Base-by-base conservation (phyloP, 805 yeast genomes). In the Candida anglica region DNA sequence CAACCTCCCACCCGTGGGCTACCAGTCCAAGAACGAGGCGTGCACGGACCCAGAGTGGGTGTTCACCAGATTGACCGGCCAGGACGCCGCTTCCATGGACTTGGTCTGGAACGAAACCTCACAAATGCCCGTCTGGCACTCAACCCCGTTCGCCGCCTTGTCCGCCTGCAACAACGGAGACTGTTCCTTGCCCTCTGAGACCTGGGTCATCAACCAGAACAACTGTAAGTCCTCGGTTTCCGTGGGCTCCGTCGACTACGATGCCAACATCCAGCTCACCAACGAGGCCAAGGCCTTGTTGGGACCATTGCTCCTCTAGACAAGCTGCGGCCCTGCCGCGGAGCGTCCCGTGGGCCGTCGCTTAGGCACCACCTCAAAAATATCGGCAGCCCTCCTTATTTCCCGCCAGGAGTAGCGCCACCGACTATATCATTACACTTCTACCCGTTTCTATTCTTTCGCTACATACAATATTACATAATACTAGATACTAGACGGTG, bases 181-280 rank as follows among this genome's bases (percentile, higher is more conserved):
- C 44, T 62, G 67, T 35, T 19, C 53, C 14, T 60, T 71, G 42
- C 77, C 71, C 34, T 60, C 68, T 37, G 77, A 71, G 49, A 46
- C 52, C 41, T 44, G 41, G 25, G 47, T 63, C 30, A 48, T 44
- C 13, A 50, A 54, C 43, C 40, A 49, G 38, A 48, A 50, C 36
- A 39, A 40, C 19, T 75, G 81, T 58, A 51, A 59, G 39, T 40
- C 71, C 15, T 47, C 77, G 4, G 59, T 74, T 39, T 56, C 73
- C 29, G 60, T 63, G n/a, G 73, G 73, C 56, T 57, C 71, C 19
- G 54, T 71, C 43, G 81, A 74, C 48, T 53, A 60, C 40, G 74
- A 67, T 46, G 71, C 73, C 19, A 48, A 44, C 31, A 19, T 37
- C 9, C 38, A 38, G 15, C 44, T 50, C 18, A 40, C 50, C 23